Evolutionary conservation across 2,329 filamentous ascomycete species (phyloP).

Genomic region (Epichloe baconii): DNA sequence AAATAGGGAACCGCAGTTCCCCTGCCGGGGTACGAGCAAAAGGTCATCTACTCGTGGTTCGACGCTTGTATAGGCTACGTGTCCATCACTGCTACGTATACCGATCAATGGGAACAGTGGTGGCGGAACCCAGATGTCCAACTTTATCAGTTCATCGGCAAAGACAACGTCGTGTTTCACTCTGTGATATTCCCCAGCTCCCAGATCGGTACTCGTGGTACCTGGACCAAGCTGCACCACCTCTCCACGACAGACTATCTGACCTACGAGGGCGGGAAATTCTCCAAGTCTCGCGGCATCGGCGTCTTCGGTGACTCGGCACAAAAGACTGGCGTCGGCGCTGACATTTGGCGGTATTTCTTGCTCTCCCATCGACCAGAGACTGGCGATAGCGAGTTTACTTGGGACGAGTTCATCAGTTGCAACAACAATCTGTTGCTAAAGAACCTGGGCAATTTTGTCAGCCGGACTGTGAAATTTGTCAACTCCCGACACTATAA

Average conservation of each 20-base stretch:
- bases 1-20: slow-evolving; percentile 56
- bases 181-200: slow-evolving; percentile 71
- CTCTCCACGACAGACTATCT: slow-evolving; percentile 66
- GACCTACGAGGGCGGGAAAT: slow-evolving; percentile 68
- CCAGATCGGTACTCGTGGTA: slow-evolving; percentile 62
- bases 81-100: slow-evolving; percentile 75
- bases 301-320: slow-evolving; percentile 76
- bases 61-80: slow-evolving; percentile 77
- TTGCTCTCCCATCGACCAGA: slow-evolving; percentile 69
- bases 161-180: slow-evolving; percentile 55
- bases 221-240: slow-evolving; percentile 71
- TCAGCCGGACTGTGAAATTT: slow-evolving; percentile 48
- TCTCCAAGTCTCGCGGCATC: slow-evolving; percentile 68
- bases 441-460: slow-evolving; percentile 47
- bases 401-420: slow-evolving; percentile 61
- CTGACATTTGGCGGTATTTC: slow-evolving; percentile 76
- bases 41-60: slow-evolving; percentile 76
- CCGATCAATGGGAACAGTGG: slow-evolving; percentile 69
- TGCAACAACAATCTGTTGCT: slow-evolving; percentile 62
- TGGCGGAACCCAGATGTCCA: slow-evolving; percentile 73
- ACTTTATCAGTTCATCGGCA: slow-evolving; percentile 82
- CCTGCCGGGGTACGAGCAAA: slow-evolving; percentile 33
- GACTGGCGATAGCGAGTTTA: slow-evolving; percentile 65
- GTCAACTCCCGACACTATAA: slow-evolving; percentile 39
- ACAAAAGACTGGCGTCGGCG: slow-evolving; percentile 62